Base-by-base conservation (phyloP, 2,329 filamentous ascomycete genomes). In the Penicillium sp. region DNA sequence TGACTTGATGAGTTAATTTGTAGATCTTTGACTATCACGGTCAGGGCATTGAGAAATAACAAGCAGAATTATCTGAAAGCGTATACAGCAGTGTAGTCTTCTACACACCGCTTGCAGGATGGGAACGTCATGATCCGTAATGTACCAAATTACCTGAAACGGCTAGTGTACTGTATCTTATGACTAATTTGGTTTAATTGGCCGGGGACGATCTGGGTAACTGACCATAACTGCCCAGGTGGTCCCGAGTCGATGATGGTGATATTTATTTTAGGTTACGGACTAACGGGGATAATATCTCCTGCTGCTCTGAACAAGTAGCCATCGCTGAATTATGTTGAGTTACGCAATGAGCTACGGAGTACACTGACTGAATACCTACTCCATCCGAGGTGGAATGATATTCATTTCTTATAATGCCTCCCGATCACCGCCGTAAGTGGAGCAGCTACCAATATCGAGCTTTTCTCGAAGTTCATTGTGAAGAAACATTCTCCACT, bases 31-130 rank as follows among this genome's bases (percentile, higher is more conserved):
- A 44, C 46, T 55, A 50, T 50, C 52, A 39, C n/a, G n/a, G 52
- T 19, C 4, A 13, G n/a, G n/a, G 6, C 9, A 36, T 25, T 5
- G 27, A 16, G 7, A 34, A 19, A 10, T 31, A 10, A 21, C 13
- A 45, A 16, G 7, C 8, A 38, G 19, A 9, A 13, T 7, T 47
- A 39, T 19, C 50, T 55, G 31, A 33, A 44, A 33, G 31, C 46
- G 38, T 36, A 31, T 19, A 21, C 10, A n/a, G 23, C 23, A 43
- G 38, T 23, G 11, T 23, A 23, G 23, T 23, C 23, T 5, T 15
- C 63, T 58, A 57, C 58, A 61, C 63, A 65, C 62, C 63, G 63
- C 63, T 65, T 61, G 62, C 60, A 60, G 57, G 38, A 33, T n/a
- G 50, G 49, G 38, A 50, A 62, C 60, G 61, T 65, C 60, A 65